Evolutionary conservation across 495 filamentous ascomycete genomes (phyloP).

Genomic region (Aspergillus homomorphus): DNA sequence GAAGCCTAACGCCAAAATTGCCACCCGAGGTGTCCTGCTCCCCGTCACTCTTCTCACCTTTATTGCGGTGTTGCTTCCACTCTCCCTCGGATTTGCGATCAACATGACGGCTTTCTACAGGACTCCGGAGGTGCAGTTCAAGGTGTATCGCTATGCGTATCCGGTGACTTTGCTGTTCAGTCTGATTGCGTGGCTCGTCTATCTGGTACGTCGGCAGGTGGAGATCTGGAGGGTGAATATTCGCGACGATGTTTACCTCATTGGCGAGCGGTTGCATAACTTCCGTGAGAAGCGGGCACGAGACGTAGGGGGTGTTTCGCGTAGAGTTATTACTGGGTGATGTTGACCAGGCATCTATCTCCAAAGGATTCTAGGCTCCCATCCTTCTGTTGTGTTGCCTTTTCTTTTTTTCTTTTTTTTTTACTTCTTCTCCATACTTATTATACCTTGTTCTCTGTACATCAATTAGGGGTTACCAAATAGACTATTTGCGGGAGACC

Average conservation of each 20-base stretch:
- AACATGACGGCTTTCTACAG: slow-evolving; percentile 42
- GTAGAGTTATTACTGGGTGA: slow-evolving; percentile 41
- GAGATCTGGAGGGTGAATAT: slow-evolving; percentile 79
- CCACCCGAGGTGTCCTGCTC: slow-evolving; percentile 79
- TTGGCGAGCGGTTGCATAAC: slow-evolving; percentile 91
- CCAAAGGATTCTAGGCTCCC: not conserved
- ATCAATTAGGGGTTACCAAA: not conserved
- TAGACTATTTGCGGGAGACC: no score
- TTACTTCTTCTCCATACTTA: slow-evolving; percentile 1
- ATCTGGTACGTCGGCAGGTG: slow-evolving; percentile 50
- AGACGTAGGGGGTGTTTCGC: slow-evolving; percentile 37
- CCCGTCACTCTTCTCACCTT: slow-evolving; percentile 60
- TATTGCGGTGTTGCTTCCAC: slow-evolving; percentile 57
- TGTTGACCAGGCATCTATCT: not conserved
- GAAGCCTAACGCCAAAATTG: slow-evolving; percentile 70
- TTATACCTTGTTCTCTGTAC: slow-evolving; percentile 8
- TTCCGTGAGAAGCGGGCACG: slow-evolving; percentile 63
- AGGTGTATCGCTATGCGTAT: slow-evolving; percentile 72
- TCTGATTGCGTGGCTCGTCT: slow-evolving; percentile 38
- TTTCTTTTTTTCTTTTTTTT: no score
- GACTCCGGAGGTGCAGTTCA: slow-evolving; percentile 44
- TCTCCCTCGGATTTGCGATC: slow-evolving; percentile 44
- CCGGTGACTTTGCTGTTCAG: slow-evolving; percentile 54
- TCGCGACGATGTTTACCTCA: slow-evolving; percentile 91
- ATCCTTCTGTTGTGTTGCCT: not conserved